Evolutionary conservation across 192 early-diverging fungal species (phyloP).

Genomic region (Pilaira anomala): DNA sequence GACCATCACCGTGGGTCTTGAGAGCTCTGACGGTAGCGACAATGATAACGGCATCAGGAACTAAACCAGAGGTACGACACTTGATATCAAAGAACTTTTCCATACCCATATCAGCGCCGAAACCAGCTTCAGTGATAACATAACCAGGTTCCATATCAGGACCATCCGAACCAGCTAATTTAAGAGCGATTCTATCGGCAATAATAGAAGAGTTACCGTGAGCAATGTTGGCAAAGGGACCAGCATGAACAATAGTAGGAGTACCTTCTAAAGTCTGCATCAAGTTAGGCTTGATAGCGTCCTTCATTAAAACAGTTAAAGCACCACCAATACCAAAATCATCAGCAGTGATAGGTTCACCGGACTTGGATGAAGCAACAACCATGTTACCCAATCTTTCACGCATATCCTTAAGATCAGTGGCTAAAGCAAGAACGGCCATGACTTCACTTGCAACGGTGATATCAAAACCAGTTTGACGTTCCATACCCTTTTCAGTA

Average conservation of each 20-base stretch:
- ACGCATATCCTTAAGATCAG: slow-evolving; percentile 90
- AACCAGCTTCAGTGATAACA: slow-evolving; percentile 98
- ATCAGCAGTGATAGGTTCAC: slow-evolving; percentile 89
- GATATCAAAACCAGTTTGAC: slow-evolving; percentile 96
- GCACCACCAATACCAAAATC: slow-evolving; percentile 96
- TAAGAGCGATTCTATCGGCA: slow-evolving; percentile 94
- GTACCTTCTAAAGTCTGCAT: slow-evolving; percentile 99
- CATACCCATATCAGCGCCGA: slow-evolving; percentile 99
- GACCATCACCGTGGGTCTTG: slow-evolving; percentile 98
- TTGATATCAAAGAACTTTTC: slow-evolving; percentile 99
- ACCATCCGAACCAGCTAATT: slow-evolving; percentile 77
- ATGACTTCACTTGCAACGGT: slow-evolving; percentile 98
- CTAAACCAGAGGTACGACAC: slow-evolving; percentile 83
- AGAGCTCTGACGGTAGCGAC: slow-evolving; percentile 92
- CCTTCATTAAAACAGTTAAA: slow-evolving; percentile 95
- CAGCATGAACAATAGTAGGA: slow-evolving; percentile 97
- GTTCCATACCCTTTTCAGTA: slow-evolving; percentile 82
- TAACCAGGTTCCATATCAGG: slow-evolving; percentile 65
- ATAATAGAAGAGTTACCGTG: slow-evolving; percentile 96
- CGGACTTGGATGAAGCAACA: slow-evolving; percentile 78
- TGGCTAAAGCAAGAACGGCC: slow-evolving; percentile 94
- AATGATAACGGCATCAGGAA: slow-evolving; percentile 88
- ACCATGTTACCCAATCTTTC: slow-evolving; percentile 93
- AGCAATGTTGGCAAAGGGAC: slow-evolving; percentile 99
- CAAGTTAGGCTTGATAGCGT: slow-evolving; percentile 96